phyloP scores from a whole-genome alignment of 1,284 basidiomycete genomes.

The Boletus semigastroideus region DNA sequence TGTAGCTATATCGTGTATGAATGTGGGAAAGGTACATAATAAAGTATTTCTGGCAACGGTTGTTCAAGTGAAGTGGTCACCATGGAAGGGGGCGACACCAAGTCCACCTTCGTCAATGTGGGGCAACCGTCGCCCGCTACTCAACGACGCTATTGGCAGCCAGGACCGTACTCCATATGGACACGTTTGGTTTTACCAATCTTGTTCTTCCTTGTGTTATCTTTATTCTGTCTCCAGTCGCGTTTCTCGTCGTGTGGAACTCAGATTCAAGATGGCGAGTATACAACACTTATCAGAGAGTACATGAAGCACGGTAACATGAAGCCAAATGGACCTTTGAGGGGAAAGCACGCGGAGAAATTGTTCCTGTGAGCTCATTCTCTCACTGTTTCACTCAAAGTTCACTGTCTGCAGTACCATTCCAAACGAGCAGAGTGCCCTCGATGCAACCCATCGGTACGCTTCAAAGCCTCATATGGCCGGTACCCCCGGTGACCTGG shows the following conservation, averaged over 20 bases:
- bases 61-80: neutral
- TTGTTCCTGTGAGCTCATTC: constrained; percentile 30
- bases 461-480: constrained; percentile 54
- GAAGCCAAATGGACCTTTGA: constrained; percentile 17
- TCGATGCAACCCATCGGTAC: constrained; percentile 44
- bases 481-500: constrained; percentile 48
- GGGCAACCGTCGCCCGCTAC: constrained; percentile 15
- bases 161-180: constrained; percentile 11
- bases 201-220: constrained; percentile 10
- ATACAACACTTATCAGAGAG: constrained; percentile 18
- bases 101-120: neutral
- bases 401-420: constrained; percentile 38
- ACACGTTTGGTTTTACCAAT: constrained; percentile 5
- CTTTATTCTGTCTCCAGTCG: constrained; percentile 16
- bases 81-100: constrained; percentile 18
- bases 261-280: constrained; percentile 11
- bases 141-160: constrained; percentile 6
- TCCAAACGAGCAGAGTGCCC: constrained; percentile 47
- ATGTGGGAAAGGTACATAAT: too few species aligned
- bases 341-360: constrained; percentile 25
- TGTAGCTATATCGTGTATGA: too few species aligned
- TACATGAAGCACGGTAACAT: constrained; percentile 19
- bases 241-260: neutral
- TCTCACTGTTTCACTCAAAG: neutral
- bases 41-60: too few species aligned